phyloP scores from a whole-genome alignment of 164 flowering plant genomes.

The Umbilicus rupestris region DNA sequence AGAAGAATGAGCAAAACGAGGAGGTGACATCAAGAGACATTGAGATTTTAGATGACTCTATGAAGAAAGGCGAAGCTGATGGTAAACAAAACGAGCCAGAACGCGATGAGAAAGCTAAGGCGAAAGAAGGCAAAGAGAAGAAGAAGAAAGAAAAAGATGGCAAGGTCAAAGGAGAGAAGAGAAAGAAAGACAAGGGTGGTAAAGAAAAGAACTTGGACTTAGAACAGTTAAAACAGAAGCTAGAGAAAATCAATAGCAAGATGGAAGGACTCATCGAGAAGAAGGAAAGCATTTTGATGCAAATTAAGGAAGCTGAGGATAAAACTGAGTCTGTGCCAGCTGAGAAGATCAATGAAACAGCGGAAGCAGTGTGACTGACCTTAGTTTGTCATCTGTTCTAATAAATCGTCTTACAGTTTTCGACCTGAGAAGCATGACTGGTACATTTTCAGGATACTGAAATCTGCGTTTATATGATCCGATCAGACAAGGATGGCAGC shows the following conservation, averaged over 20 bases:
- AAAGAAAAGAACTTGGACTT: constrained; percentile 6
- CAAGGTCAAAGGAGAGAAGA: not conserved
- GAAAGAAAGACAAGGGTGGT: not conserved
- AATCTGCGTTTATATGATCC: constrained; percentile 25
- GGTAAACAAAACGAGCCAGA: not conserved
- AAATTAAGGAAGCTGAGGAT: not conserved
- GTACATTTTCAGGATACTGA: no score
- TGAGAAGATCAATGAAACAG: not conserved
- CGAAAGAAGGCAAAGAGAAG: not conserved
- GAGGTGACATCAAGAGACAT: not conserved
- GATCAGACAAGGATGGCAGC: constrained; percentile 64
- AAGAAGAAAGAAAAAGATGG: not conserved
- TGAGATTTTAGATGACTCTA: not conserved
- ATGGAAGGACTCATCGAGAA: not conserved
- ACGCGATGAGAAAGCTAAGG: not conserved
- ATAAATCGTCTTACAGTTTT: no score
- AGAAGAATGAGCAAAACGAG: no score
- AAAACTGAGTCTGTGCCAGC: not conserved
- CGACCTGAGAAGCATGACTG: no score
- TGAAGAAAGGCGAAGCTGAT: not conserved
- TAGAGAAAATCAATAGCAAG: constrained; percentile 1
- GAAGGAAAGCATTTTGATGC: constrained; percentile 2
- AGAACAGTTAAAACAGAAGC: constrained; percentile 1
- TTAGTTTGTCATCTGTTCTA: no score
- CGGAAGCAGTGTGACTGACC: no score